Percentiles rank a stretch among this genome's conserved stretches.
Evolutionary conservation across 2,329 filamentous ascomycete species (phyloP).

Genomic region (Ophiocordyceps camponoti-rufipedis): DNA sequence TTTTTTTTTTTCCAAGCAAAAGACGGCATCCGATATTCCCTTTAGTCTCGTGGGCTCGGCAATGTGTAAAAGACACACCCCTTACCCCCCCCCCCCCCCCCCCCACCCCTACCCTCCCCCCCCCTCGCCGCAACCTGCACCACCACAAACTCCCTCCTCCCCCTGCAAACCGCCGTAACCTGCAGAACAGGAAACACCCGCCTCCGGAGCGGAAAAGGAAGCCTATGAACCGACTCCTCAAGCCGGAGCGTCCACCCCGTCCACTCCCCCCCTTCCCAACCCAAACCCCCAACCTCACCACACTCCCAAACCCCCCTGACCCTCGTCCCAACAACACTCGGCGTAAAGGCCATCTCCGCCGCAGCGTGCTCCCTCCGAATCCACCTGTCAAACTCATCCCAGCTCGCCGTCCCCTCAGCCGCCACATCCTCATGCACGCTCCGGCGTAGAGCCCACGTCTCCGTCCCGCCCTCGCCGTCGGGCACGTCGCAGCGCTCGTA

Average conservation of each 20-base stretch:
- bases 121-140: slow-evolving; percentile 31
- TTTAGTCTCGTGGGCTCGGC: too few species aligned
- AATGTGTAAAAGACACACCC: too few species aligned
- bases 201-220: slow-evolving; percentile 40
- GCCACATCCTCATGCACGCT: slow-evolving; percentile 39
- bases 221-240: slow-evolving; percentile 47
- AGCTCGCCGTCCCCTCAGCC: slow-evolving; percentile 34
- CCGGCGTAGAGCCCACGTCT: slow-evolving; percentile 46
- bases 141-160: slow-evolving; percentile 31
- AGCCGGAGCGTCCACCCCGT: slow-evolving; percentile 28
- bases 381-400: slow-evolving; percentile 41
- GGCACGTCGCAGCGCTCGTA: slow-evolving; percentile 31
- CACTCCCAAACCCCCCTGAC: slow-evolving; percentile 27
- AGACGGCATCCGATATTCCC: too few species aligned
- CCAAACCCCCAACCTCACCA: slow-evolving; percentile 17
- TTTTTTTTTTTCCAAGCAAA: too few species aligned
- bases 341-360: slow-evolving; percentile 21
- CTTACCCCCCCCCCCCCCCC: slow-evolving; percentile 29
- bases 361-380: slow-evolving; percentile 32
- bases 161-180: slow-evolving; percentile 28
- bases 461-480: slow-evolving; percentile 13
- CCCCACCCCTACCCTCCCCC: slow-evolving; percentile 43
- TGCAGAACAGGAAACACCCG: slow-evolving; percentile 51
- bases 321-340: slow-evolving; percentile 15
- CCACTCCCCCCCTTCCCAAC: slow-evolving; percentile 23